These are phyloP conservation scores for Phytophthora rubi DNA, from an alignment of 352 stramenopile species.

Conservation along the genomic window DNA sequence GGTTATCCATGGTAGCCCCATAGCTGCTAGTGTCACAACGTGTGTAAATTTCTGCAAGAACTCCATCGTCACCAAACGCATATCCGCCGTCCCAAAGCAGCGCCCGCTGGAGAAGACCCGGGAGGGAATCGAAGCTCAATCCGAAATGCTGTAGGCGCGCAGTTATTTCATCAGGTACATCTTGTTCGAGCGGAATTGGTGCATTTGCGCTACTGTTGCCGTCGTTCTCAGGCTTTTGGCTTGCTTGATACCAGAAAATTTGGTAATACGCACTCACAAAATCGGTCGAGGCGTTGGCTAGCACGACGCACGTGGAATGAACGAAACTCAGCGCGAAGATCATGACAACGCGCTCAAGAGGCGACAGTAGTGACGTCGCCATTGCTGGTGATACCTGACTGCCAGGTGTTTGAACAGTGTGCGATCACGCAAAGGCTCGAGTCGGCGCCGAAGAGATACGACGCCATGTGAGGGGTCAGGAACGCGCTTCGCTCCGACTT, in stretches of 20 bases:
- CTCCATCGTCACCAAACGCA: slow-evolving; percentile 16
- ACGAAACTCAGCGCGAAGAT: background rate
- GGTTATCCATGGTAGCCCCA: slow-evolving; percentile 21
- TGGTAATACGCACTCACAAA: slow-evolving; percentile 36
- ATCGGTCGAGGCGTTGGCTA: slow-evolving; percentile 11
- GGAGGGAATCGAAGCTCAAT: slow-evolving; percentile 33
- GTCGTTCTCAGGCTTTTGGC: background rate
- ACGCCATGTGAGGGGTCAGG: background rate
- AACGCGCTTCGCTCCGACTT: slow-evolving; percentile 6
- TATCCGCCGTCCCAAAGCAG: slow-evolving; percentile 53
- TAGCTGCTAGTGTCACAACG: slow-evolving; percentile 19
- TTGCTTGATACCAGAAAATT: slow-evolving; percentile 22
- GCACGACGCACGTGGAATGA: background rate
- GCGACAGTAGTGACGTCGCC: background rate
- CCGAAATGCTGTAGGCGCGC: slow-evolving; percentile 23
- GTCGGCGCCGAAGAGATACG: slow-evolving; percentile 3
- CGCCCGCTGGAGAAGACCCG: slow-evolving; percentile 37
- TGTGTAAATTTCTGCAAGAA: slow-evolving; percentile 33
- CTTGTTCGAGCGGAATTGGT: slow-evolving; percentile 4
- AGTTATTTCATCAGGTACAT: slow-evolving; percentile 32
- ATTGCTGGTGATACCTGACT: slow-evolving; percentile 12
- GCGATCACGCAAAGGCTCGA: background rate
- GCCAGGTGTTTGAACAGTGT: slow-evolving; percentile 12
- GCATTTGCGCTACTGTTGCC: background rate
- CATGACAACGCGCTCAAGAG: background rate